A percentile compares a stretch with the other conserved stretches of the same genome.
Evolutionary conservation across 2,329 filamentous ascomycete species (phyloP).

Genomic region (Stemphylium lycopersici): DNA sequence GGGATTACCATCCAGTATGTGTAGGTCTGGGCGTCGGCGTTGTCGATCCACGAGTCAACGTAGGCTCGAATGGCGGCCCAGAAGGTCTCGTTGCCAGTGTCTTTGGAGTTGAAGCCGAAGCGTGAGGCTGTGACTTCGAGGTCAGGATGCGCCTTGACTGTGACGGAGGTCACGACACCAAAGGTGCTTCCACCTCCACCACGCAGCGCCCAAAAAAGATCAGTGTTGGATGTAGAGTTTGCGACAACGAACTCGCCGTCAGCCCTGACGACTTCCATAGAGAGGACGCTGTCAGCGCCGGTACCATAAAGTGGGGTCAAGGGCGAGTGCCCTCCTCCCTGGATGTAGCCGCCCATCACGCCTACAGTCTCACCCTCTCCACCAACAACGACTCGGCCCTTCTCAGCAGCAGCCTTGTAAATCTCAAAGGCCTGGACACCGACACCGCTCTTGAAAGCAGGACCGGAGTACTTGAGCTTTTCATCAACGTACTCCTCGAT

Average conservation of each 20-base stretch:
- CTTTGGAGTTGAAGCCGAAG: constrained; percentile 39
- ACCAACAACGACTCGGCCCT: constrained; percentile 58
- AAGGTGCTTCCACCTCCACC: constrained; percentile 46
- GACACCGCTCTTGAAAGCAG: constrained; percentile 62
- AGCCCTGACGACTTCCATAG: constrained; percentile 43
- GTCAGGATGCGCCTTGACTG: constrained; percentile 45
- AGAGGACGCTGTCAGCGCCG: constrained; percentile 46
- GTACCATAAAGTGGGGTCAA: constrained; percentile 55
- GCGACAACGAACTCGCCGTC: constrained; percentile 39
- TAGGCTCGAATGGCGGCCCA: constrained; percentile 40
- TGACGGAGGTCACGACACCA: constrained; percentile 42
- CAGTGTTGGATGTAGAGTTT: constrained; percentile 38
- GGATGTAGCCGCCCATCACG: constrained; percentile 52
- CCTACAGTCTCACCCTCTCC: constrained; percentile 61
- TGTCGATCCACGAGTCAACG: constrained; percentile 42
- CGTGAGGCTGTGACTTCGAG: constrained; percentile 39
- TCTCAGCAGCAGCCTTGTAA: constrained; percentile 57
- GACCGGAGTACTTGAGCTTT: constrained; percentile 50
- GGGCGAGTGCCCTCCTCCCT: constrained; percentile 62
- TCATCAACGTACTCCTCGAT: constrained; percentile 42
- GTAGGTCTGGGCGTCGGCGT: constrained; percentile 46
- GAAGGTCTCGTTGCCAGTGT: constrained; percentile 46
- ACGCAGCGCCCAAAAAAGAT: constrained; percentile 47
- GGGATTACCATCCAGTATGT: constrained; percentile 43
- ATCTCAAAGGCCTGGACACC: constrained; percentile 62